Evolutionary conservation across 2,329 filamentous ascomycete species (phyloP).

Genomic region (Cladosporium cucumerinum): DNA sequence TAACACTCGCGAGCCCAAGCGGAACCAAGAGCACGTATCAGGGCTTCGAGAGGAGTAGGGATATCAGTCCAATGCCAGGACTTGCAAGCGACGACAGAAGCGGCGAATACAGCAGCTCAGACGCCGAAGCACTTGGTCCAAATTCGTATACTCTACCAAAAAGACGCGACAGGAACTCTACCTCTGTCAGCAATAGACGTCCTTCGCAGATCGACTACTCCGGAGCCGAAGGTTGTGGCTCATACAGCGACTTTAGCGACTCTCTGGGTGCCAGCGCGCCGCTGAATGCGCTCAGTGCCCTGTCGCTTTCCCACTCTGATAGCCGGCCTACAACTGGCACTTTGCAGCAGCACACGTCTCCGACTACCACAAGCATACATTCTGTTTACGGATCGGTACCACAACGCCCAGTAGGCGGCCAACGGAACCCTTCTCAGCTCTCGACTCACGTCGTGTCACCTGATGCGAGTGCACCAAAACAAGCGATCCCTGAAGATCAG

Average conservation of each 20-base stretch:
- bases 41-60: conserved; percentile 39
- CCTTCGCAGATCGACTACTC: conserved; percentile 62
- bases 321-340: conserved; percentile 33
- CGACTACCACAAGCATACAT: conserved; percentile 30
- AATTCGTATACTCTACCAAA: conserved; percentile 24
- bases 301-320: conserved; percentile 32
- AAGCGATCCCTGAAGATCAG: conserved; percentile 56
- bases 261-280: conserved; percentile 29
- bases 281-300: conserved; percentile 34
- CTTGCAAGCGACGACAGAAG: conserved; percentile 6
- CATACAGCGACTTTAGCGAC: conserved; percentile 78
- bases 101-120: conserved; percentile 44
- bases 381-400: conserved; percentile 34
- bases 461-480: conserved; percentile 2
- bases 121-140: conserved; percentile 36
- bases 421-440: conserved; percentile 60
- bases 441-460: conserved; percentile 43
- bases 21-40: conserved; percentile 48
- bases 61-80: conserved; percentile 21
- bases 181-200: conserved; percentile 43
- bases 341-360: conserved; percentile 19
- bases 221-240: conserved; percentile 62
- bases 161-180: conserved; percentile 29
- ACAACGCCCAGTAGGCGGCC: conserved; percentile 25
- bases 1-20: conserved; percentile 67